A percentile compares a stretch with the other conserved stretches of the same genome.
phyloP scores from a whole-genome alignment of 2,329 filamentous ascomycete species.

The Fusarium sp. region DNA sequence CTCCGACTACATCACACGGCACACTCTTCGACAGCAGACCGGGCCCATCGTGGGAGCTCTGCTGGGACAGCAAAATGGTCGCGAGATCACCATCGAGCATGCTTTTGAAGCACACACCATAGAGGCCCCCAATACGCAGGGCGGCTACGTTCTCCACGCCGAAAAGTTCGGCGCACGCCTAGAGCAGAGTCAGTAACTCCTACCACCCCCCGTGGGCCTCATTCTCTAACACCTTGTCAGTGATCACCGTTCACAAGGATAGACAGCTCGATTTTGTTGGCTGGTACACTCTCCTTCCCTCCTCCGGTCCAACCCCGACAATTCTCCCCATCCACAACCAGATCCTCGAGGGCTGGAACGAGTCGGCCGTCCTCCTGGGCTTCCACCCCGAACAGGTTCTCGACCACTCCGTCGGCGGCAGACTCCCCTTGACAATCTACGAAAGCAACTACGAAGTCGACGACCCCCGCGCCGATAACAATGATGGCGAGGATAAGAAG shows the following conservation, averaged over 20 bases:
- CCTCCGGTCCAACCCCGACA: conserved; percentile 75
- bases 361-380: conserved; percentile 86
- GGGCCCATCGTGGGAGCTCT: conserved; percentile 87
- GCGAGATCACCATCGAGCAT: conserved; percentile 91
- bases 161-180: conserved; percentile 82
- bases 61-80: conserved; percentile 91
- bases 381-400: conserved; percentile 79
- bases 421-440: conserved; percentile 90
- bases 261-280: conserved; percentile 88
- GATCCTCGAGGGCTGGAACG: conserved; percentile 80
- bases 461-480: conserved; percentile 55
- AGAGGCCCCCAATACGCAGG: conserved; percentile 58
- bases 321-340: conserved; percentile 83
- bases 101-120: conserved; percentile 84
- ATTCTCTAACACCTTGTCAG: conserved; percentile 56
- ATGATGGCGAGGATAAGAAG: conserved; percentile 73
- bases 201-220: neutral
- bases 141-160: conserved; percentile 71
- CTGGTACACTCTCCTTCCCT: conserved; percentile 86
- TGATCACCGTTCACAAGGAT: conserved; percentile 88
- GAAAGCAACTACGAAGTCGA: conserved; percentile 85
- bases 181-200: conserved; percentile 78
- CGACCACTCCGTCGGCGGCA: conserved; percentile 73
- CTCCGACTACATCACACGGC: conserved; percentile 94
- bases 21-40: conserved; percentile 79